Conservation (phyloP, 2,329 filamentous ascomycete species). For the Pseudogymnoascus sp. region DNA sequence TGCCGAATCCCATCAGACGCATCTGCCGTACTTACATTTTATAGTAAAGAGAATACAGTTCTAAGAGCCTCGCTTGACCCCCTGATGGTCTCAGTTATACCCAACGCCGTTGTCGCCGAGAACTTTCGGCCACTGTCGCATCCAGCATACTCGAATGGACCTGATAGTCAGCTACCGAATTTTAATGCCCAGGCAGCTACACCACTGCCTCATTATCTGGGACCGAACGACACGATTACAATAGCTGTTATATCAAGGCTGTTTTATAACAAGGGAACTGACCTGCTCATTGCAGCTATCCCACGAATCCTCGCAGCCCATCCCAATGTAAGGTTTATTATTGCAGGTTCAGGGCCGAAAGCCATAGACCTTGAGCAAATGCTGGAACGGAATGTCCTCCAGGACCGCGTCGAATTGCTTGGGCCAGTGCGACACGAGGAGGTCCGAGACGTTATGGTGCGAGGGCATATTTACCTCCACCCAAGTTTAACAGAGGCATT, state of each 20-base stretch:
- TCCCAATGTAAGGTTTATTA: constrained; percentile 92
- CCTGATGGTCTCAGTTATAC: constrained; percentile 94
- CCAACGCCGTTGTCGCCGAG: constrained; percentile 93
- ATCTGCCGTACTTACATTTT: constrained; percentile 20
- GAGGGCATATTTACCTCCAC: constrained; percentile 92
- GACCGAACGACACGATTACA: constrained; percentile 79
- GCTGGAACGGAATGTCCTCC: constrained; percentile 88
- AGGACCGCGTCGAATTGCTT: constrained; percentile 87
- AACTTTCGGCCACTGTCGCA: constrained; percentile 74
- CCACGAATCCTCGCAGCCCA: constrained; percentile 84
- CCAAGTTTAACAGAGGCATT: constrained; percentile 95
- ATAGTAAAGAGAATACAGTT: constrained; percentile 94
- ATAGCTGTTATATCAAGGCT: constrained; percentile 96
- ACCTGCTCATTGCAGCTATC: constrained; percentile 92
- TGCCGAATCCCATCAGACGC: background rate
- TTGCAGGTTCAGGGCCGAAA: constrained; percentile 91
- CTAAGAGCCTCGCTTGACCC: constrained; percentile 90
- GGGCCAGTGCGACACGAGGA: constrained; percentile 92
- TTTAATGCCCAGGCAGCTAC: constrained; percentile 31
- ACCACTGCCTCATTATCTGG: constrained; percentile 58
- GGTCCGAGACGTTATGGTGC: constrained; percentile 94
- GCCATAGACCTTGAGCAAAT: constrained; percentile 97
- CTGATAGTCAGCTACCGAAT: constrained; percentile 29
- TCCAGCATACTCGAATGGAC: constrained; percentile 31
- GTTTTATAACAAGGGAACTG: constrained; percentile 98